These are phyloP conservation scores for Sporothrix phasma DNA, from an alignment of 2,329 filamentous ascomycete genomes.

Conservation along the genomic window DNA sequence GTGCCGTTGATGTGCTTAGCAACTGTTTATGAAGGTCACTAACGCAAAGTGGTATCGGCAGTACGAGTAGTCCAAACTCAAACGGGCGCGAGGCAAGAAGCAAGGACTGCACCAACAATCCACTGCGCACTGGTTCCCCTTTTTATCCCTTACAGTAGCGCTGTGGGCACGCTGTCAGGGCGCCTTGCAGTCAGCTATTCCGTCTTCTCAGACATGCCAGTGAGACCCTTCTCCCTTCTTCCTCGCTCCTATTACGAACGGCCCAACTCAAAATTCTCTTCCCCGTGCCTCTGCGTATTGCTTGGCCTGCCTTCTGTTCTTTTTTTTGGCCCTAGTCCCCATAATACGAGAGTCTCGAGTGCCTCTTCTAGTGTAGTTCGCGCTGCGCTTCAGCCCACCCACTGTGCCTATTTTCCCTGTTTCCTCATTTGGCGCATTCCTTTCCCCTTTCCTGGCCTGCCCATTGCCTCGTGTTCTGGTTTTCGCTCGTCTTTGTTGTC, in stretches of 20 bases:
- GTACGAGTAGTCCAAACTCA: background rate
- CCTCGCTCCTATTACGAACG: background rate
- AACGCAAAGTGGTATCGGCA: background rate
- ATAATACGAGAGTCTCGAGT: background rate
- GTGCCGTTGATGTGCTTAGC: background rate
- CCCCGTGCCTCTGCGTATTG: background rate
- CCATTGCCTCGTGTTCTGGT: slow-evolving; percentile 12
- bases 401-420: slow-evolving; percentile 7
- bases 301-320: slow-evolving; percentile 5
- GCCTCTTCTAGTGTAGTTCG: background rate
- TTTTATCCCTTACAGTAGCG: background rate
- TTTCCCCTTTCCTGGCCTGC: slow-evolving; percentile 4
- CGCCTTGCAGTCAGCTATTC: slow-evolving; percentile 2
- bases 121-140: slow-evolving; percentile 3
- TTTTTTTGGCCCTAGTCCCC: slow-evolving; percentile 9
- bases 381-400: background rate
- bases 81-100: slow-evolving; percentile 1
- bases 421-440: slow-evolving; percentile 8
- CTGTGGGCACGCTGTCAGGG: background rate
- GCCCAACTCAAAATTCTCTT: background rate
- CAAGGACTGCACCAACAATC: background rate
- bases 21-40: background rate
- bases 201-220: slow-evolving; percentile 8
- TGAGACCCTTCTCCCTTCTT: background rate
- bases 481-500: background rate